These are phyloP conservation scores for Podospora didyma DNA, from an alignment of 495 filamentous ascomycete genomes.

Conservation along the genomic window DNA sequence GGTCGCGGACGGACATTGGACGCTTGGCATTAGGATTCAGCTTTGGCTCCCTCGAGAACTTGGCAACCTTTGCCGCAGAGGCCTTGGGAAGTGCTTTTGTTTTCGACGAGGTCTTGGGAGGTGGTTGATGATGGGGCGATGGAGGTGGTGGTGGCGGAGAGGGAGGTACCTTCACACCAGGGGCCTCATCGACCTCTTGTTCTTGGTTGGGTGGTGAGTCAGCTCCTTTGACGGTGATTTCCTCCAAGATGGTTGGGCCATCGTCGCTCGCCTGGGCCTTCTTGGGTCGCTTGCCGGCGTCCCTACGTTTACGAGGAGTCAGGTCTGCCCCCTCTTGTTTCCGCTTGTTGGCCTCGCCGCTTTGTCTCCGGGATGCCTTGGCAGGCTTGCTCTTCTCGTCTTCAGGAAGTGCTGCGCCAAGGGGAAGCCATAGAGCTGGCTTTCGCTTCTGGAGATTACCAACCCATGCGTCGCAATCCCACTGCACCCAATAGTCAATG, in stretches of 20 bases:
- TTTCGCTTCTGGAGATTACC: slow-evolving; percentile 52
- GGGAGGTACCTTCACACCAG: too few species aligned
- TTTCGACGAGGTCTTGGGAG: too few species aligned
- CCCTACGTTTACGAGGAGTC: slow-evolving; percentile 16
- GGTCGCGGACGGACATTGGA: slow-evolving; percentile 30
- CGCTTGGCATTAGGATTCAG: slow-evolving; percentile 30
- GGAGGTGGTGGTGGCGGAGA: too few species aligned
- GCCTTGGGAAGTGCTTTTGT: too few species aligned
- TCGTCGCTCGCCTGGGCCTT: slow-evolving; percentile 7
- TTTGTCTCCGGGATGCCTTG: slow-evolving; percentile 24
- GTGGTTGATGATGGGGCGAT: too few species aligned
- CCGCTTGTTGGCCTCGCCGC: slow-evolving; percentile 25
- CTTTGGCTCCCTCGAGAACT: slow-evolving; percentile 12
- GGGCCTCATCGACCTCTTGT: background rate
- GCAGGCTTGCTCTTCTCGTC: slow-evolving; percentile 31
- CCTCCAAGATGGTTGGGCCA: background rate
- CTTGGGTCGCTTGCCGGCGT: slow-evolving; percentile 1
- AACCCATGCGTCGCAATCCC: slow-evolving; percentile 72
- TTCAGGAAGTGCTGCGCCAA: slow-evolving; percentile 30
- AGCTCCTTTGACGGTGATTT: too few species aligned
- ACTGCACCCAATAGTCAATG: slow-evolving; percentile 65
- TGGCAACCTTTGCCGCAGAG: background rate
- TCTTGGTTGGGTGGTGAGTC: background rate
- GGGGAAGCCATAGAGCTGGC: slow-evolving; percentile 52
- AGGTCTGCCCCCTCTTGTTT: slow-evolving; percentile 15